Percentiles rank a stretch among this genome's conserved stretches.
Conservation (phyloP, 2,329 filamentous ascomycete genomes). For the Paraphoma sp. region DNA sequence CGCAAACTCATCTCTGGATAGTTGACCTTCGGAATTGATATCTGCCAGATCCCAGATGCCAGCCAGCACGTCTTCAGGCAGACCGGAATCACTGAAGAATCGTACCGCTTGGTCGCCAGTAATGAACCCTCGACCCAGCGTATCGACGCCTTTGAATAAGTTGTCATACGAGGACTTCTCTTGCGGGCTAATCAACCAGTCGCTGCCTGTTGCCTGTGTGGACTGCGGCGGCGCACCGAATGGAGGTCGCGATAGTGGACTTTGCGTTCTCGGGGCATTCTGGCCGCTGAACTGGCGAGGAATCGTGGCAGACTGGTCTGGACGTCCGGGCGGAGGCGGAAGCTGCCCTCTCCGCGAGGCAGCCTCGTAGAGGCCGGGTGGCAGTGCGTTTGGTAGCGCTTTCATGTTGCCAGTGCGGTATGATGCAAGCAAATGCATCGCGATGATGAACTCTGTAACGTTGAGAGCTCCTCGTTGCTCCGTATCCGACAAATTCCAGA, state of each 20-base stretch:
- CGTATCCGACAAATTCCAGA: constrained; percentile 94
- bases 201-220: constrained; percentile 63
- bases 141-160: constrained; percentile 85
- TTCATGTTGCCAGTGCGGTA: constrained; percentile 85
- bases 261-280: constrained; percentile 60
- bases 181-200: constrained; percentile 82
- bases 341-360: constrained; percentile 68
- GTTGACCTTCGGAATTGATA: constrained; percentile 84
- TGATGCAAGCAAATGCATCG: constrained; percentile 95
- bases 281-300: constrained; percentile 82
- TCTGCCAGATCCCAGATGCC: constrained; percentile 98
- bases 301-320: constrained; percentile 65
- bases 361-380: constrained; percentile 87
- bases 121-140: constrained; percentile 78
- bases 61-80: constrained; percentile 86
- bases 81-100: constrained; percentile 90
- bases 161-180: constrained; percentile 90
- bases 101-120: constrained; percentile 92
- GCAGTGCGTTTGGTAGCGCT: constrained; percentile 78
- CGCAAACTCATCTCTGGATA: constrained; percentile 90
- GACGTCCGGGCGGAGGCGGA: constrained; percentile 51
- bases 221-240: constrained; percentile 58
- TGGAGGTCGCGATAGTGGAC: constrained; percentile 61
- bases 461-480: constrained; percentile 89
- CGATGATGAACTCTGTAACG: constrained; percentile 92